Base-by-base conservation (phyloP, 371 early-diverging fungal genomes). In the Globomyces sp. region DNA sequence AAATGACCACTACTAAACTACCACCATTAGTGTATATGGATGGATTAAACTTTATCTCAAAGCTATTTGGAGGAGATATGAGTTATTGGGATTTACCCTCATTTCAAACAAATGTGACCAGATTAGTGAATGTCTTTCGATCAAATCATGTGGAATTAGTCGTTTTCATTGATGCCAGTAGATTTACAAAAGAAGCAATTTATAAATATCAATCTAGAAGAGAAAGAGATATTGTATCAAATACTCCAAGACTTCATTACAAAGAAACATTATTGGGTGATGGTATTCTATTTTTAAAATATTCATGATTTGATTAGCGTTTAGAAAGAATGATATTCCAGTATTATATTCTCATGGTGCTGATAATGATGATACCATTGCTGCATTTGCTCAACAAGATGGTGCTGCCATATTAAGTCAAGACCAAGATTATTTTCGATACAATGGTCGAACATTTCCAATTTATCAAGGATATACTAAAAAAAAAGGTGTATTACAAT, bases 361-460 rank as follows among this genome's bases (percentile, higher is more conserved):
- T 10, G 68, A 67, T 57, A 67, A 67, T 44, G 68, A 67, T 53
- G 68, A 67, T 24, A 67, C 68, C 11, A 49, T 67, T 4, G 48
- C 52, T 42, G 37, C 52, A 24, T 63, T 53, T 46, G 68, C 68
- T 5, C 51, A 63, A 36, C 8, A 11, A 13, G 63, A 67, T 57
- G 43, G 52, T 6, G 68, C 68, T 10, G 36, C 63, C 24, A 10
- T 67, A 3, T 34, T 67, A 3, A 53, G 57, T 44, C 11, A 13
- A 44, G 68, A 67, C 40, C 63, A 52, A 24, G 68, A 67, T 48
- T 53, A 50, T 24, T 67, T 48, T n/a, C 47, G 68, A 24, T 67
- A 67, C 46, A 50, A 5, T 6, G 52, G 40, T 10, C 8, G 45
- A 45, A 49, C 4, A 3, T 67, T 51, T 51, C 11, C 4, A 13